Base-by-base conservation (phyloP, 2,329 filamentous ascomycete genomes). In the Phialocephala subalpina region DNA sequence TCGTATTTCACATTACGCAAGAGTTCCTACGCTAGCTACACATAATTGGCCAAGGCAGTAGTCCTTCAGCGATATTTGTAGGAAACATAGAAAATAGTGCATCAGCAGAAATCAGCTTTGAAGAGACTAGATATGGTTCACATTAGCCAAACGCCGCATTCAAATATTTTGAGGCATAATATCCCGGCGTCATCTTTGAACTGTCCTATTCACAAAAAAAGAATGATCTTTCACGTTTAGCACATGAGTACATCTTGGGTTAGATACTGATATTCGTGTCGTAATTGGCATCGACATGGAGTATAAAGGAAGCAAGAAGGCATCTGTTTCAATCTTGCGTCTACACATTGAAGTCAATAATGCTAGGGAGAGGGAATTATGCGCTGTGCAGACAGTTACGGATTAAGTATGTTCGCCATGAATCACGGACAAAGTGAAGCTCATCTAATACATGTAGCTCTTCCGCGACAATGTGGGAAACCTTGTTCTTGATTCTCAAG, bases 261-360 rank as follows among this genome's bases (percentile, higher is more conserved):
- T 67, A 55, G 40, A 69, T 57, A 67, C 69, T 33, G 63, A 67
- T 58, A 74, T 76, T 53, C 64, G 71, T 42, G 71, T 72, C 57
- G 72, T 76, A 22, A 63, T 76, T 63, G 73, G 74, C 49, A 67
- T 76, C 60, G 73, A 76, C 47, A 68, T 76, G 9, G 70, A 72
- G 29, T 76, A 74, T 56, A 70, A 67, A 58, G 65, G 62, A 63
- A 74, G 62, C 35, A 71, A 68, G 66, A 67, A 63, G 61, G 68
- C 68, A 40, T 60, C 63, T n/a, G 22, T 68, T 16, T 68, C 64
- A 52, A 53, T 70, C 38, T 70, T 66, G 68, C 63, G 64, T 60
- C 66, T 61, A 66, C 52, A 67, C 27, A 63, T 67, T 67, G 62
- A 16, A 60, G 62, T 69, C 36, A 52, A 63, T 69, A 52, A 35